Evolutionary conservation across 352 stramenopile species (phyloP).

Genomic region (Salisapilia sapeloensis): DNA sequence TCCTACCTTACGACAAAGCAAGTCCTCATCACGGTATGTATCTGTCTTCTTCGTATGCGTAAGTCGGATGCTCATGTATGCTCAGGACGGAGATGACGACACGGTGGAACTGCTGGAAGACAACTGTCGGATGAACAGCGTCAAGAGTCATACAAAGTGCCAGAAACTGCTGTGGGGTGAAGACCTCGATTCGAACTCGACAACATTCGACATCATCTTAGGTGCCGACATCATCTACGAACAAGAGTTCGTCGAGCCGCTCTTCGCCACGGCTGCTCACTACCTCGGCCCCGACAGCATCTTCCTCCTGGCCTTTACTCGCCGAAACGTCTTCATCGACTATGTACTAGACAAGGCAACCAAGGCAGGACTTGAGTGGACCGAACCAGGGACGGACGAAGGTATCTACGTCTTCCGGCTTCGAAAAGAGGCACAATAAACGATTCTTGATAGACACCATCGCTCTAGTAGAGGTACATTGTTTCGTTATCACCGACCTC

Average conservation of each 20-base stretch:
- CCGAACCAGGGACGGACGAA: constrained; percentile 22
- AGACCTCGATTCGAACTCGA: constrained; percentile 13
- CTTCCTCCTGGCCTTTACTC: constrained; percentile 44
- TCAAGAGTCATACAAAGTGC: constrained; percentile 17
- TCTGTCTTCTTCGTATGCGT: constrained; percentile 1
- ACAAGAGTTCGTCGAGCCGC: constrained; percentile 27
- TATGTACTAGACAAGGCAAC: constrained; percentile 33
- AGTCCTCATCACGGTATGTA: constrained; percentile 24
- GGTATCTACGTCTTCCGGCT: constrained; percentile 30
- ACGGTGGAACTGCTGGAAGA: constrained; percentile 24
- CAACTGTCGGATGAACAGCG: constrained; percentile 35
- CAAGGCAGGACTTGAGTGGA: constrained; percentile 46
- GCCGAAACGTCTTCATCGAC: constrained; percentile 49
- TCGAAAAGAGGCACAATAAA: constrained; percentile 1
- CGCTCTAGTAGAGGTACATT: neutral
- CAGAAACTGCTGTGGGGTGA: constrained; percentile 30
- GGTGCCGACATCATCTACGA: constrained; percentile 54
- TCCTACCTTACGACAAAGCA: constrained; percentile 29
- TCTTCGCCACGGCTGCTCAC: constrained; percentile 30
- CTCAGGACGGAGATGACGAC: constrained; percentile 26
- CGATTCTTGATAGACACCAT: neutral
- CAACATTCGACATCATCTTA: constrained; percentile 34
- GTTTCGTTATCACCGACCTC: too few relatives aligned
- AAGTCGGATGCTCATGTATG: neutral
- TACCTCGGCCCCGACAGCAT: constrained; percentile 17